These are phyloP conservation scores for Penicillium psychrosexuale DNA, from an alignment of 2,329 filamentous ascomycete species.

Conservation along the genomic window DNA sequence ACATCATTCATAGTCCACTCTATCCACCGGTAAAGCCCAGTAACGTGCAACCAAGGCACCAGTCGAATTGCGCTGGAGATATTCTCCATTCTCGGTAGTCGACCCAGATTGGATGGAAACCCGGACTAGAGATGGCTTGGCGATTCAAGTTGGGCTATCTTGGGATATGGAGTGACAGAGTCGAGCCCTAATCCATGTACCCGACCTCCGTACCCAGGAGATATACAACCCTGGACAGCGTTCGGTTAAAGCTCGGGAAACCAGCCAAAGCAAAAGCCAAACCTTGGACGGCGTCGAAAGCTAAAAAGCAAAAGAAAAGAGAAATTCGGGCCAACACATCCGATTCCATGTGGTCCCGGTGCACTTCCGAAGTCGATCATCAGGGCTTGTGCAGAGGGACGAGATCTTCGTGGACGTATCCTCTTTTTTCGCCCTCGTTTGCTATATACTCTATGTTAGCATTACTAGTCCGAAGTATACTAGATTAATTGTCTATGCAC, in stretches of 20 bases:
- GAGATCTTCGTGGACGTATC: constrained; percentile 18
- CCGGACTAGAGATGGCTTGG: background rate
- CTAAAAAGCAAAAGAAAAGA: background rate
- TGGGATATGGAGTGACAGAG: no score
- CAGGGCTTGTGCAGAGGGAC: constrained; percentile 19
- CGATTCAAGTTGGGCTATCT: background rate
- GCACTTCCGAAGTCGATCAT: constrained; percentile 28
- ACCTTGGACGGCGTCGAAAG: background rate
- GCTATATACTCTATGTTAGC: no score
- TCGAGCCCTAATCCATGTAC: no score
- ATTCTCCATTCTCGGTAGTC: constrained; percentile 7
- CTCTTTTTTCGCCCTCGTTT: background rate
- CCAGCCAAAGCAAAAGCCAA: background rate
- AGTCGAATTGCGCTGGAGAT: constrained; percentile 2
- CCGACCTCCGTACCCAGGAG: no score
- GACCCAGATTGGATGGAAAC: background rate
- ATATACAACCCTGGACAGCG: no score
- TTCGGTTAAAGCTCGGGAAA: constrained; percentile 11
- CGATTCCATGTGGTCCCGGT: constrained; percentile 28
- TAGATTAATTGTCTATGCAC: no score
- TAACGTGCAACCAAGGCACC: background rate
- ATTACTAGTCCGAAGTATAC: no score
- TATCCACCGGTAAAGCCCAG: background rate
- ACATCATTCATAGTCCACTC: background rate
- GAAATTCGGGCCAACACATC: constrained; percentile 16